Evolutionary conservation across 257 asterid genomes (phyloP).

Genomic region (Solanum ossicruentum): DNA sequence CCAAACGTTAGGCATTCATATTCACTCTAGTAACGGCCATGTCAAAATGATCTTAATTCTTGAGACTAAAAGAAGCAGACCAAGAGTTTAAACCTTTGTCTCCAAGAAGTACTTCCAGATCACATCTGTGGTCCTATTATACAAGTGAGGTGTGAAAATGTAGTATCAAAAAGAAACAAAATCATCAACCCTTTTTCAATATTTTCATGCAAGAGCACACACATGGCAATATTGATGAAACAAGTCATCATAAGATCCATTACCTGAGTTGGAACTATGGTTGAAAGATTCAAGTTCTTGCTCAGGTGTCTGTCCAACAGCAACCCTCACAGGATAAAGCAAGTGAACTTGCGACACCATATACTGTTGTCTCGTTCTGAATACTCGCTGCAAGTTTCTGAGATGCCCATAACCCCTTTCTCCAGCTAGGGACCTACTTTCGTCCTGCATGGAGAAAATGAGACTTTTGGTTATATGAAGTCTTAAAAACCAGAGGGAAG

Average conservation of each 20-base stretch:
- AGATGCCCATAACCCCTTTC: slow-evolving; percentile 57
- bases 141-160: not conserved
- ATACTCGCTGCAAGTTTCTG: slow-evolving; percentile 39
- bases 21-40: not conserved
- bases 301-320: slow-evolving; percentile 44
- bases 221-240: not conserved
- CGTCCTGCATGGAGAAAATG: slow-evolving; percentile 38
- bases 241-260: slow-evolving; percentile 4
- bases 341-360: slow-evolving; percentile 77
- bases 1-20: not conserved
- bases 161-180: not conserved
- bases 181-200: not conserved
- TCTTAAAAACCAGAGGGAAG: not conserved
- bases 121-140: not conserved
- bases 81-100: not conserved
- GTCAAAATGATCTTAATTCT: not conserved
- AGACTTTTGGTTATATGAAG: not conserved
- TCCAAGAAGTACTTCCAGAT: not conserved
- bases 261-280: slow-evolving; percentile 47
- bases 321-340: slow-evolving; percentile 77
- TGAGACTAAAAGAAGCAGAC: not conserved
- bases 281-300: slow-evolving; percentile 85
- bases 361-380: slow-evolving; percentile 58
- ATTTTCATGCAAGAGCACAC: not conserved
- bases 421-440: slow-evolving; percentile 57